Percentiles rank a stretch among this genome's conserved stretches.
Evolutionary conservation across 768 basidiomycete species (phyloP).

Genomic region (Boletus rubropictus): DNA sequence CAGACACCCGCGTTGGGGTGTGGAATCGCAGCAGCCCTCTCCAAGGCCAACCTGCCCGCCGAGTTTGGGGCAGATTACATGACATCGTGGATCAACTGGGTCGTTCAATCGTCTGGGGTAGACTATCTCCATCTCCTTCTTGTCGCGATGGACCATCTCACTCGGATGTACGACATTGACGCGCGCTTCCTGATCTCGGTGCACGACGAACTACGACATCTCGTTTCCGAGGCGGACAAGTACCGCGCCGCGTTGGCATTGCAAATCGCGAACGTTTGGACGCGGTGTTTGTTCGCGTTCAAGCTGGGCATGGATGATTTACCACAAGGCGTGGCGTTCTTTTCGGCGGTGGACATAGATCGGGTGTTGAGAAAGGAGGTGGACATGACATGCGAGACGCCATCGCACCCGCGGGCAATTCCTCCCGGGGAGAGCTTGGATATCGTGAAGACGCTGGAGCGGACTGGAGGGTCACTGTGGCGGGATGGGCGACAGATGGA

Average conservation of each 20-base stretch:
- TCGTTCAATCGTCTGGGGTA: constrained; percentile 96
- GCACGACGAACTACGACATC: constrained; percentile 93
- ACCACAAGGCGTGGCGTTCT: constrained; percentile 93
- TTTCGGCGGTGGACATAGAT: constrained; percentile 94
- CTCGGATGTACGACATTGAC: constrained; percentile 70
- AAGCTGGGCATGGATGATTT: constrained; percentile 94
- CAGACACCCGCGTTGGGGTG: constrained; percentile 92
- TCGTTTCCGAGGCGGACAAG: constrained; percentile 82
- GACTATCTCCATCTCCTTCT: constrained; percentile 97
- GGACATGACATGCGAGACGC: constrained; percentile 92
- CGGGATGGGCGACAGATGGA: constrained; percentile 55
- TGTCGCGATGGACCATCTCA: constrained; percentile 89
- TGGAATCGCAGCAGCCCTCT: constrained; percentile 89
- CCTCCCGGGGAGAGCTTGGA: constrained; percentile 83
- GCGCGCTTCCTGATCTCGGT: constrained; percentile 95
- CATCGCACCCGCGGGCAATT: constrained; percentile 79
- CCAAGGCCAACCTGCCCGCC: constrained; percentile 78
- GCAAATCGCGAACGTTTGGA: constrained; percentile 96
- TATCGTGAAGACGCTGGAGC: constrained; percentile 57
- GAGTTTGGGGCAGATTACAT: constrained; percentile 84
- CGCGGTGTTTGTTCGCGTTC: constrained; percentile 83
- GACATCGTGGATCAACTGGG: constrained; percentile 98
- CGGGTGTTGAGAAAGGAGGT: constrained; percentile 90
- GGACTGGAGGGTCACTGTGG: constrained; percentile 69
- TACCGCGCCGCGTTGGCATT: constrained; percentile 89